Evolutionary conservation across 495 filamentous ascomycete genomes (phyloP).

Genomic region (Baudoinia panamericana): DNA sequence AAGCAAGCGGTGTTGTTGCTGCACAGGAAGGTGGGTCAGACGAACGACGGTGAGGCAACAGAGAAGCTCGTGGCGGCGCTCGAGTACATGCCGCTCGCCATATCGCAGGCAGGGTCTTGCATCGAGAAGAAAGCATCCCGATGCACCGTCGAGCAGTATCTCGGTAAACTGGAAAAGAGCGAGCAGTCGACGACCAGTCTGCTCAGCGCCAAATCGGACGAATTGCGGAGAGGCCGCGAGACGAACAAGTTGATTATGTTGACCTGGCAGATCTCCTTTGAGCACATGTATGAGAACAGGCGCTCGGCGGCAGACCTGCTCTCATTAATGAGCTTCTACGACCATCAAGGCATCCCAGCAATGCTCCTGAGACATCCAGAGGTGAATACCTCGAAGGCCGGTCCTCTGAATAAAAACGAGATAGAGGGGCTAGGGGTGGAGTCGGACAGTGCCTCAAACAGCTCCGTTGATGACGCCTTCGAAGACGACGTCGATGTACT

Average conservation of each 20-base stretch:
- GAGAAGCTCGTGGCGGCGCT: conserved; percentile 1
- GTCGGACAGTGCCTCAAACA: conserved; percentile 11
- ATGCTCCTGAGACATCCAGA: conserved; percentile 11
- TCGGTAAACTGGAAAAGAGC: conserved; percentile 4
- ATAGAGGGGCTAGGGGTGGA: neutral
- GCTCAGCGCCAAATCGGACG: neutral
- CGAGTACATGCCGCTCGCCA: conserved; percentile 13
- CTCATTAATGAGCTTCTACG: conserved; percentile 28
- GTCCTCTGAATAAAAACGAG: neutral
- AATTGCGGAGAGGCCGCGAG: conserved; percentile 11
- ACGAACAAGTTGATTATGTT: conserved; percentile 12
- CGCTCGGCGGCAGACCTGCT: conserved; percentile 28
- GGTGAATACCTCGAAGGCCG: conserved; percentile 2
- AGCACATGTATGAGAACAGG: conserved; percentile 8
- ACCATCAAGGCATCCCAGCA: conserved; percentile 25
- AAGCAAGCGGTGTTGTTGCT: conserved; percentile 3
- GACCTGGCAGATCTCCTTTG: conserved; percentile 18
- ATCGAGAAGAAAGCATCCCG: conserved; percentile 4
- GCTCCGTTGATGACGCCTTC: conserved; percentile 25
- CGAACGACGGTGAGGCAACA: neutral
- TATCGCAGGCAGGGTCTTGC: conserved; percentile 11
- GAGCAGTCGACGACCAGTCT: conserved; percentile 4
- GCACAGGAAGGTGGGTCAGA: conserved; percentile 1
- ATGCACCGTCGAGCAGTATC: conserved; percentile 8
- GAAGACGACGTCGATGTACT: conserved; percentile 34